Conservation (phyloP, 2,329 filamentous ascomycete genomes). For the Arthrocladium fulminans region DNA sequence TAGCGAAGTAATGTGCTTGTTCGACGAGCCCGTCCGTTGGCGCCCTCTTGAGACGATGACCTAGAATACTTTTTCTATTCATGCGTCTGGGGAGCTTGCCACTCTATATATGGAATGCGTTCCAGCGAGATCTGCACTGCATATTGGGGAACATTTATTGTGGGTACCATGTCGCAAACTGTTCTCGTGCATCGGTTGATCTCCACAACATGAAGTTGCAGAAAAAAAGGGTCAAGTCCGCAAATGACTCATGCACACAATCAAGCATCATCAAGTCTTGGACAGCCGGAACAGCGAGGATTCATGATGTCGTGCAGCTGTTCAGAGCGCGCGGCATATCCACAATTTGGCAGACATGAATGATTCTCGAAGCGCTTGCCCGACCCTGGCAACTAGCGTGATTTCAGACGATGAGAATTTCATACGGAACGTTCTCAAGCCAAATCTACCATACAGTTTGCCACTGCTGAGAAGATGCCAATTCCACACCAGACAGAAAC, state of each 20-base stretch:
- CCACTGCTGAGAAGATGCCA: constrained; percentile 33
- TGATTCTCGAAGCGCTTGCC: no score
- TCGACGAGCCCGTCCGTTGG: not conserved
- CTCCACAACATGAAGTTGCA: not conserved
- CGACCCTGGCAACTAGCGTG: no score
- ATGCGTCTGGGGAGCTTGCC: not conserved
- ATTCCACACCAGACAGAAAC: constrained; percentile 26
- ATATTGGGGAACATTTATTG: not conserved
- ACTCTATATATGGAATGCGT: not conserved
- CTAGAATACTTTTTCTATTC: not conserved
- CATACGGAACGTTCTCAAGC: constrained; percentile 20
- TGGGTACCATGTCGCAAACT: no score
- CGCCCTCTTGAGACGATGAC: not conserved
- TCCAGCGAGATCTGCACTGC: not conserved
- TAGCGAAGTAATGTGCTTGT: not conserved
- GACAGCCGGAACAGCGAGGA: no score
- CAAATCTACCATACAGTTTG: constrained; percentile 31
- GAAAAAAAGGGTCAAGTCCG: no score
- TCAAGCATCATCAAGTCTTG: no score
- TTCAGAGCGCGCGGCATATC: no score
- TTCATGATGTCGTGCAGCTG: no score
- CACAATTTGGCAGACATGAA: no score
- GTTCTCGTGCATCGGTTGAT: not conserved
- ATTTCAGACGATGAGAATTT: not conserved
- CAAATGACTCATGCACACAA: no score